Conservation (phyloP, 768 basidiomycete genomes). For the Mycena venus region DNA sequence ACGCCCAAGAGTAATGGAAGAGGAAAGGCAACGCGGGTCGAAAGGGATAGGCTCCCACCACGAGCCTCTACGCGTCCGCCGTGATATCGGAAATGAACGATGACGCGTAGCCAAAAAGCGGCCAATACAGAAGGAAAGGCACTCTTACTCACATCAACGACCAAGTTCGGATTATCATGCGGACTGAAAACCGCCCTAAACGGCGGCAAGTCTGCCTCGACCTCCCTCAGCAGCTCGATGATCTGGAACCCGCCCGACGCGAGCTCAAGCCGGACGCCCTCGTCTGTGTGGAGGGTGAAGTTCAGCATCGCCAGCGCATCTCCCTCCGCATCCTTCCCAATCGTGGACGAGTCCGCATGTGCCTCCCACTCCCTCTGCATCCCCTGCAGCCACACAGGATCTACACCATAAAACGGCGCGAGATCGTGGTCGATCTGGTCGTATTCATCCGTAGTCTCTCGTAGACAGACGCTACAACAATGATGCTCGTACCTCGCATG, state of each 20-base stretch:
- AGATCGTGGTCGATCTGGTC: slow-evolving; percentile 80
- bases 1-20: too few relatives aligned
- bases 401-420: slow-evolving; percentile 83
- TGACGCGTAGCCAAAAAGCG: not conserved
- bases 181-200: slow-evolving; percentile 68
- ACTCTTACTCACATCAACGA: slow-evolving; percentile 44
- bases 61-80: too few relatives aligned
- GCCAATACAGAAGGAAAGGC: not conserved
- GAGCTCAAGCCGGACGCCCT: slow-evolving; percentile 36
- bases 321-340: slow-evolving; percentile 49
- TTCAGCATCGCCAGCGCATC: slow-evolving; percentile 45
- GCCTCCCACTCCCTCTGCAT: slow-evolving; percentile 54
- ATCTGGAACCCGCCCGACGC: slow-evolving; percentile 46
- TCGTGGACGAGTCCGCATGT: slow-evolving; percentile 53
- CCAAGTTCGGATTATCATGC: slow-evolving; percentile 60
- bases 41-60: too few relatives aligned
- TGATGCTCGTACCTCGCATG: too few relatives aligned
- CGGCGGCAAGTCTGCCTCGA: slow-evolving; percentile 56
- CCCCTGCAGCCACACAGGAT: slow-evolving; percentile 51
- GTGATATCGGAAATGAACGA: too few relatives aligned
- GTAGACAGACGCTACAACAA: too few relatives aligned
- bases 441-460: too few relatives aligned
- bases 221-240: slow-evolving; percentile 55
- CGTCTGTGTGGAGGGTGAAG: slow-evolving; percentile 42
- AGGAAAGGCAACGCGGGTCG: too few relatives aligned